Evolutionary conservation across 345 rosid species (phyloP).

Genomic region (Hibiscus trionum): DNA sequence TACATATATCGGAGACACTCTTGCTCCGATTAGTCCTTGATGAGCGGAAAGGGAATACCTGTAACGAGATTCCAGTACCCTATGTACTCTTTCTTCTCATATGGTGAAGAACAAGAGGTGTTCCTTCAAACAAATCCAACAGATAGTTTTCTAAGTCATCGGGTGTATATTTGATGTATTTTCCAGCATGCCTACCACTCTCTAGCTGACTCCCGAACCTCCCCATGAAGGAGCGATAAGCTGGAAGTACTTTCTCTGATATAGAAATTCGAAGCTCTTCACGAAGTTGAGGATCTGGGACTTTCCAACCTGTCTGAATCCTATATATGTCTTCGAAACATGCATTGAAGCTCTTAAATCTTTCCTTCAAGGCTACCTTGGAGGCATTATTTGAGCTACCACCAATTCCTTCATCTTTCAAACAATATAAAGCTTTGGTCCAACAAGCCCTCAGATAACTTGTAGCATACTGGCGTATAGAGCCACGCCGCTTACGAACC

Average conservation of each 20-base stretch:
- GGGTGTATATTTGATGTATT: background rate
- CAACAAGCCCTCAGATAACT: slow-evolving; percentile 39
- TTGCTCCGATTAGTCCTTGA: background rate
- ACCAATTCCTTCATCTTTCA: slow-evolving; percentile 71
- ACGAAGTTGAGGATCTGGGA: slow-evolving; percentile 79
- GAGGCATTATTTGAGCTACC: slow-evolving; percentile 45
- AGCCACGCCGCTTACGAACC: background rate
- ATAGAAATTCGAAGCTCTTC: slow-evolving; percentile 89
- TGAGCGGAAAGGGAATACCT: background rate
- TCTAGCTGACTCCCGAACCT: background rate
- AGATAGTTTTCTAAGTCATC: background rate
- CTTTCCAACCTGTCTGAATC: slow-evolving; percentile 32
- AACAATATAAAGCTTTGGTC: slow-evolving; percentile 64
- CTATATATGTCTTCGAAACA: slow-evolving; percentile 77
- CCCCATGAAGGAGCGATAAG: slow-evolving; percentile 64
- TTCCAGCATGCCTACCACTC: background rate
- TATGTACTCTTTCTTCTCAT: background rate
- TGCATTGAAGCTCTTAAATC: slow-evolving; percentile 76
- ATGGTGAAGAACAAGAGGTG: background rate
- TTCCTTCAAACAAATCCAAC: background rate
- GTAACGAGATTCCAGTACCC: background rate
- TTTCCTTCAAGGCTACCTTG: slow-evolving; percentile 42
- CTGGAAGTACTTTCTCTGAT: slow-evolving; percentile 79
- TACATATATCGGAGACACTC: background rate
- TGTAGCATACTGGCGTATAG: background rate